These are phyloP conservation scores for Arabis alpina DNA, from an alignment of 345 rosid genomes.

Conservation along the genomic window DNA sequence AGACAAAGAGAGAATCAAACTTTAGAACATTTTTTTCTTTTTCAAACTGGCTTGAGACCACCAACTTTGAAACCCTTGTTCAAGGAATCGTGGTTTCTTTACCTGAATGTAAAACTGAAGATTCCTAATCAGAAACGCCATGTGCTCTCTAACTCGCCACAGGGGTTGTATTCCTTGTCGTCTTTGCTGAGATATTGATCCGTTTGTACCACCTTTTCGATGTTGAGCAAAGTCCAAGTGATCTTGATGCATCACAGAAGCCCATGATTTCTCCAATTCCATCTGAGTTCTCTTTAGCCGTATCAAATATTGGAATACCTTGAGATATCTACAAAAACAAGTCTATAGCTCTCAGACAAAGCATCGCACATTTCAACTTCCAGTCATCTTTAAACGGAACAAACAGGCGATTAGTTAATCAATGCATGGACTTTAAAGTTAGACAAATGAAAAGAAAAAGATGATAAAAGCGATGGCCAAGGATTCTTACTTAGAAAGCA, in stretches of 20 bases:
- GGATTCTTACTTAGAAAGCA: conserved; percentile 79
- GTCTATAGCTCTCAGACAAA: conserved; percentile 31
- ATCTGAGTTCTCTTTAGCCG: conserved; percentile 91
- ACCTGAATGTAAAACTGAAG: conserved; percentile 99
- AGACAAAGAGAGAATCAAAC: conserved; percentile 27
- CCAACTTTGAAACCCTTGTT: conserved; percentile 9
- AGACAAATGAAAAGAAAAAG: neutral
- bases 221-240: conserved; percentile 77
- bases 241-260: conserved; percentile 96
- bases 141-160: conserved; percentile 98
- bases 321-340: conserved; percentile 67
- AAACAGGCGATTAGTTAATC: conserved; percentile 27
- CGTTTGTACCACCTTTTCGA: conserved; percentile 55
- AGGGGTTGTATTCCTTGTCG: conserved; percentile 82
- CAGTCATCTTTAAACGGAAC: conserved; percentile 11
- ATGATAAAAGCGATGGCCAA: conserved; percentile 12
- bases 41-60: conserved; percentile 18
- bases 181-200: conserved; percentile 69
- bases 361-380: conserved; percentile 4
- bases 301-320: conserved; percentile 86
- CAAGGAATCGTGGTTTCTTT: conserved; percentile 18
- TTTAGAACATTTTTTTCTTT: conserved; percentile 4
- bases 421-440: conserved; percentile 13
- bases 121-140: conserved; percentile 95
- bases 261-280: conserved; percentile 99